Evolutionary conservation across 208 protist species (phyloP).

Genomic region (Leishmania martiniquensis): DNA sequence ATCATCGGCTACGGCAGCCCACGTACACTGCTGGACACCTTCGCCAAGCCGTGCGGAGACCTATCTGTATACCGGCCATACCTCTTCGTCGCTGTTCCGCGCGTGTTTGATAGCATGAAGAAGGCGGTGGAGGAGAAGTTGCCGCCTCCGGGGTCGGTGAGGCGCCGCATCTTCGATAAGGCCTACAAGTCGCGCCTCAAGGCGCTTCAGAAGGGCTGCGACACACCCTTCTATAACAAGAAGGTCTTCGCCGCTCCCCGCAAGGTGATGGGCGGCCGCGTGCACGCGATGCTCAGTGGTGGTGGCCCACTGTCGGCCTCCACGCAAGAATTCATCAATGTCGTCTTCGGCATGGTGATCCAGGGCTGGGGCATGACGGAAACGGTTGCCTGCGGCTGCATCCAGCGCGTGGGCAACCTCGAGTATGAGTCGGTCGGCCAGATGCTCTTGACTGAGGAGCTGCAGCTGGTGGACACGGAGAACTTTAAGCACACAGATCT

Average conservation of each 20-base stretch:
- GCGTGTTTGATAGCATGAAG: conserved; percentile 88
- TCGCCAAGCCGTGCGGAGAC: conserved; percentile 83
- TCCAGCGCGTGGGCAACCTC: conserved; percentile 70
- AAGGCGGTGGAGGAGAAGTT: conserved; percentile 76
- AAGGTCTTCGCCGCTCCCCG: conserved; percentile 67
- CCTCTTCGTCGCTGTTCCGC: conserved; percentile 82
- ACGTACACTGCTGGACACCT: conserved; percentile 68
- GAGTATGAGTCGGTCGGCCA: conserved; percentile 74
- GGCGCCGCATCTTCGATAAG: conserved; percentile 73
- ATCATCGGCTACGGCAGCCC: conserved; percentile 80
- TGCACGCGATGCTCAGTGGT: conserved; percentile 77
- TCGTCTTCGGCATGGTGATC: conserved; percentile 78
- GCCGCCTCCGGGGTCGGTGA: conserved; percentile 50
- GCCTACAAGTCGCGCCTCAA: conserved; percentile 62
- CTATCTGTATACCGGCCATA: conserved; percentile 73
- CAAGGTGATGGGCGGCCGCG: conserved; percentile 68
- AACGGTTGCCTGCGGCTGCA: conserved; percentile 62
- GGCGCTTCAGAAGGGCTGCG: conserved; percentile 68
- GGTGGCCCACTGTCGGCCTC: conserved; percentile 73
- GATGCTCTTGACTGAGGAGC: conserved; percentile 68
- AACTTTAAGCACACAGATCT: conserved; percentile 78
- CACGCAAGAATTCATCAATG: conserved; percentile 87
- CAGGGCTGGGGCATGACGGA: conserved; percentile 93
- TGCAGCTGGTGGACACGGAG: conserved; percentile 92
- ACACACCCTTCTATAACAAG: conserved; percentile 85